A percentile compares a stretch with the other conserved stretches of the same genome.
Conservation (phyloP, 1,139 yeast species). For the Diutina pseudorugosa region DNA sequence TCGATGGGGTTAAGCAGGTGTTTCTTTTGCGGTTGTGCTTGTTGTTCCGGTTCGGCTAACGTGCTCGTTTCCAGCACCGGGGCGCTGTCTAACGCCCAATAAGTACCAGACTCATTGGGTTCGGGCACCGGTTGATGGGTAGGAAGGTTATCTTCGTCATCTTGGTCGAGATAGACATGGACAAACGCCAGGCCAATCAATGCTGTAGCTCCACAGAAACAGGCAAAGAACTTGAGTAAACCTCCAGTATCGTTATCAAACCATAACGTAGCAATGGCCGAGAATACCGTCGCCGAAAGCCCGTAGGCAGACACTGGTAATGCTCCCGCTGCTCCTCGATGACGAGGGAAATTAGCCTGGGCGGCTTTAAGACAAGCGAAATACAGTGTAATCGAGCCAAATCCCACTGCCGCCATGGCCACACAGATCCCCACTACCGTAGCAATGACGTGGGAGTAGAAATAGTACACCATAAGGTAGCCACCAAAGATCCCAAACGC, state of each 20-base stretch:
- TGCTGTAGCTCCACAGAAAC: constrained; percentile 24
- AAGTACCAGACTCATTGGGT: not conserved
- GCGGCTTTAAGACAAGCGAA: constrained; percentile 59
- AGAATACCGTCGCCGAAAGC: constrained; percentile 32
- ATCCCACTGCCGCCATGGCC: constrained; percentile 39
- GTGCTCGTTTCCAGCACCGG: not conserved
- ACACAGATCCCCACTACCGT: constrained; percentile 20
- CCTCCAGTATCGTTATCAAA: constrained; percentile 33
- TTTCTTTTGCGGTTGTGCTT: constrained; percentile 8
- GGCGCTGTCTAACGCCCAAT: not conserved
- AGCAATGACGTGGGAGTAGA: constrained; percentile 16
- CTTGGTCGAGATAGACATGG: constrained; percentile 17
- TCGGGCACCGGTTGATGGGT: not conserved
- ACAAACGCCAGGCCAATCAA: constrained; percentile 28
- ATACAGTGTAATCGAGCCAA: constrained; percentile 54
- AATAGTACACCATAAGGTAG: constrained; percentile 21
- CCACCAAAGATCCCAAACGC: constrained; percentile 35
- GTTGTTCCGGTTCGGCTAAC: not conserved
- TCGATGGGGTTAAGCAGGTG: constrained; percentile 1
- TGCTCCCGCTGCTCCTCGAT: constrained; percentile 61
- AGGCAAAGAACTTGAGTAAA: constrained; percentile 22
- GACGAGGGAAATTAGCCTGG: constrained; percentile 56
- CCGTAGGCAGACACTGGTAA: constrained; percentile 51
- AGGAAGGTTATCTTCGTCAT: not conserved
- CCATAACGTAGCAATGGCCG: constrained; percentile 31